Conservation (phyloP, 306 rosid genomes). For the Corylus americana region DNA sequence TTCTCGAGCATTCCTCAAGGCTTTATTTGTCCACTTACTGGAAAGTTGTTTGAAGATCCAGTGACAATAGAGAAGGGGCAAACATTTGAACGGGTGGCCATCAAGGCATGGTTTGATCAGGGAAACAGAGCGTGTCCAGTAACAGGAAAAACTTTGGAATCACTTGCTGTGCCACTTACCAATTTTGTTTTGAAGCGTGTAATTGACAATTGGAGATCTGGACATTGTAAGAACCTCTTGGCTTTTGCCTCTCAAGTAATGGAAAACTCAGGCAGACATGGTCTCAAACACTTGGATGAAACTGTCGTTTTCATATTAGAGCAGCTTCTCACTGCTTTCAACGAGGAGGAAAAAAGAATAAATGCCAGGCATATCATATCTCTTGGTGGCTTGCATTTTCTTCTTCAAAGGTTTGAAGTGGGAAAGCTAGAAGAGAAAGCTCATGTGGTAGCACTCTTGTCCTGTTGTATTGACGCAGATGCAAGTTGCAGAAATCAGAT, state of each 20-base stretch:
- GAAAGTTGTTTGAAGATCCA: constrained; percentile 72
- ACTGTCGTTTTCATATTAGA: constrained; percentile 45
- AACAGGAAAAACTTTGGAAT: constrained; percentile 62
- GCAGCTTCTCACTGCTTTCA: constrained; percentile 49
- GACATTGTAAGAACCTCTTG: constrained; percentile 45
- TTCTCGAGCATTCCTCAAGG: constrained; percentile 57
- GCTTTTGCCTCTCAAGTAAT: constrained; percentile 46
- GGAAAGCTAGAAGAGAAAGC: constrained; percentile 67
- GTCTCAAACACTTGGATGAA: constrained; percentile 36
- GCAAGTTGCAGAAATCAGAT: constrained; percentile 51
- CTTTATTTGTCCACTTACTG: constrained; percentile 72
- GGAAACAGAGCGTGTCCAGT: constrained; percentile 78
- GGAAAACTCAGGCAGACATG: constrained; percentile 31
- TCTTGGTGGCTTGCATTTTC: constrained; percentile 54
- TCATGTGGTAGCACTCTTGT: constrained; percentile 41
- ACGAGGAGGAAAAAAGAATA: constrained; percentile 44
- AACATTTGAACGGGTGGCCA: constrained; percentile 70
- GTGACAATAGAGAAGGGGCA: constrained; percentile 80
- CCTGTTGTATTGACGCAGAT: constrained; percentile 53
- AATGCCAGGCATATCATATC: constrained; percentile 57
- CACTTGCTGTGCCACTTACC: constrained; percentile 49
- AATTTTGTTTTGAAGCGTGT: constrained; percentile 70
- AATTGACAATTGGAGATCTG: constrained; percentile 69
- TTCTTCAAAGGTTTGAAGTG: constrained; percentile 51
- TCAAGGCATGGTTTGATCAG: constrained; percentile 70